Conservation (phyloP, 2,329 filamentous ascomycete species). For the Ceratocystis cubensis region DNA sequence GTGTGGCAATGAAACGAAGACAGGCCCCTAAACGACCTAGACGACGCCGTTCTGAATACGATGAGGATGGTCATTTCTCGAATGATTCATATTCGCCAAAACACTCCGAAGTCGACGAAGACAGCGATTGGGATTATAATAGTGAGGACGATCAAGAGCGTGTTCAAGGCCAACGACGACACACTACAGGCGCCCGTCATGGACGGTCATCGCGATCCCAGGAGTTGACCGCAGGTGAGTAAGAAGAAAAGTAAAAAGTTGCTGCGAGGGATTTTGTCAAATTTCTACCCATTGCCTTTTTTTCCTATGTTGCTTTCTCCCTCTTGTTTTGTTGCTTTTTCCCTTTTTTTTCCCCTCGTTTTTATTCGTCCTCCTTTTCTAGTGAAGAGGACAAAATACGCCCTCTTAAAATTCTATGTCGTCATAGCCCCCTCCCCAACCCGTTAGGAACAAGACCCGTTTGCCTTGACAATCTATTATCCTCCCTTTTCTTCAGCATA, state of each 20-base stretch:
- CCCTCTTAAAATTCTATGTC: not conserved
- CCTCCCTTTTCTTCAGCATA: not conserved
- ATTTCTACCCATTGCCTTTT: not conserved
- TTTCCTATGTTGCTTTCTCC: not conserved
- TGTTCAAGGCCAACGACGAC: constrained; percentile 1
- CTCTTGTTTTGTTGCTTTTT: not conserved
- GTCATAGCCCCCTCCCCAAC: not conserved
- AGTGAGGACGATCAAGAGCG: not conserved
- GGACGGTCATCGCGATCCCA: constrained; percentile 1
- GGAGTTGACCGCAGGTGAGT: not conserved
- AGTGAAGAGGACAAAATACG: not conserved
- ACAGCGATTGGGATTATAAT: constrained; percentile 2
- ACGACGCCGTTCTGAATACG: constrained; percentile 5
- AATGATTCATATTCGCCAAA: constrained; percentile 5
- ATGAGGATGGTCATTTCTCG: constrained; percentile 9
- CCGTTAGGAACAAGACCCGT: not conserved
- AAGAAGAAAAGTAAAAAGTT: not conserved
- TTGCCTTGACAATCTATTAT: not conserved
- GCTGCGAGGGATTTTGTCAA: not conserved
- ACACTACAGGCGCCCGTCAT: constrained; percentile 2
- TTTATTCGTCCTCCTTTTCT: not conserved
- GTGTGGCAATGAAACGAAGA: not conserved
- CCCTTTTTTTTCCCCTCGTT: not conserved
- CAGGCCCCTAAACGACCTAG: not conserved
- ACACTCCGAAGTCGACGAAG: not conserved